phyloP scores from a whole-genome alignment of 192 early-diverging fungal species.

The Backusella liffmaniae region DNA sequence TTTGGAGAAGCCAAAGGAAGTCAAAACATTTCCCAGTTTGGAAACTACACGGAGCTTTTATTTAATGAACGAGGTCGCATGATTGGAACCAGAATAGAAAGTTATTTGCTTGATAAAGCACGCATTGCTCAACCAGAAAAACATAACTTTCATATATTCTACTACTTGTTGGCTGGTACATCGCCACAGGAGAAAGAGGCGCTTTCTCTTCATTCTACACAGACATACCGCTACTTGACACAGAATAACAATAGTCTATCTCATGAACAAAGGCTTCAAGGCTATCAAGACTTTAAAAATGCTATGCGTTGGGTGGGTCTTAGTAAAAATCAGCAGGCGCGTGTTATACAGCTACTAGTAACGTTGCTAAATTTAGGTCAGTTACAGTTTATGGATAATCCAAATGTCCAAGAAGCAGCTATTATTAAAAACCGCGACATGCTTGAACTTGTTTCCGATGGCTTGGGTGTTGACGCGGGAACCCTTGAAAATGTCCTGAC shows the following conservation, averaged over 20 bases:
- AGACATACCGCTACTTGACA: slow-evolving; percentile 54
- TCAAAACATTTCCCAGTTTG: slow-evolving; percentile 79
- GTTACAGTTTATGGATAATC: slow-evolving; percentile 73
- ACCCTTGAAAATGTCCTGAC: slow-evolving; percentile 77
- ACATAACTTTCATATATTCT: slow-evolving; percentile 90
- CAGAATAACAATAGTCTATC: slow-evolving; percentile 63
- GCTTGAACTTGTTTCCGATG: slow-evolving; percentile 71
- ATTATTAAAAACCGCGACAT: slow-evolving; percentile 72
- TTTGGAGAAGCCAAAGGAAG: slow-evolving; percentile 75
- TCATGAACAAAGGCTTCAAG: slow-evolving; percentile 46
- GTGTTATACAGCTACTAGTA: slow-evolving; percentile 82
- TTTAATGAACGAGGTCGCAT: slow-evolving; percentile 89
- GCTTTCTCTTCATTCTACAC: slow-evolving; percentile 69
- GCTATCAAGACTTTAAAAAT: slow-evolving; percentile 55
- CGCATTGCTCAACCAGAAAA: slow-evolving; percentile 54
- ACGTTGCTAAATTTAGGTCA: slow-evolving; percentile 90
- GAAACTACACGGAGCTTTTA: slow-evolving; percentile 83
- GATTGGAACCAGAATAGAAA: slow-evolving; percentile 79
- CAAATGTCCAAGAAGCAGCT: slow-evolving; percentile 64
- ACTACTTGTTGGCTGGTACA: slow-evolving; percentile 86
- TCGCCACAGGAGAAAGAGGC: slow-evolving; percentile 71
- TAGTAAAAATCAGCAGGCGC: slow-evolving; percentile 70
- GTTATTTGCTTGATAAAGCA: slow-evolving; percentile 84
- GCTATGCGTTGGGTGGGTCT: slow-evolving; percentile 87
- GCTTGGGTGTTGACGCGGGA: slow-evolving; percentile 75